A percentile compares a stretch with the other conserved stretches of the same genome.
These are phyloP conservation scores for Botrytis cinerea DNA, from an alignment of 2,329 filamentous ascomycete genomes.

Conservation along the genomic window DNA sequence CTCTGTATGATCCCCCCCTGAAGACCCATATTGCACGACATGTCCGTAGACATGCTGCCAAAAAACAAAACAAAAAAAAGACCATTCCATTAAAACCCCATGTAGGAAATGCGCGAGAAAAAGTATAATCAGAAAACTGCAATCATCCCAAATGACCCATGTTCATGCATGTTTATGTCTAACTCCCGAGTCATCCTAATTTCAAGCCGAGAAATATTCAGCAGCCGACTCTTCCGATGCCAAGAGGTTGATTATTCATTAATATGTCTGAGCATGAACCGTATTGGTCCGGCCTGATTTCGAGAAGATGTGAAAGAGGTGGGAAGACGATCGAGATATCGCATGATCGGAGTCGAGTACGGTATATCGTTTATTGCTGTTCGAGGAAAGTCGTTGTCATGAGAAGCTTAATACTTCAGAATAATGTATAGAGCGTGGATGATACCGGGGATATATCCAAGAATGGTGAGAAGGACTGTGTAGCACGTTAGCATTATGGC, in stretches of 20 bases:
- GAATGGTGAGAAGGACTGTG: constrained; percentile 23
- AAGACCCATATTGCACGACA: constrained; percentile 27
- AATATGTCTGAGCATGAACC: constrained; percentile 1
- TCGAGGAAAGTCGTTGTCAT: constrained; percentile 5
- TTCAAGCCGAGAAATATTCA: constrained; percentile 13
- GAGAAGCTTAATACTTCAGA: constrained; percentile 70
- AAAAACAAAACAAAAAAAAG: constrained; percentile 24
- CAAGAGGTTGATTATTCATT: constrained; percentile 14
- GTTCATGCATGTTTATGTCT: constrained; percentile 4
- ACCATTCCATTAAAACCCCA: constrained; percentile 14
- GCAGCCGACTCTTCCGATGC: constrained; percentile 17
- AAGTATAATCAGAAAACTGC: constrained; percentile 11
- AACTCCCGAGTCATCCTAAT: neutral
- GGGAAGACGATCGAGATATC: constrained; percentile 2
- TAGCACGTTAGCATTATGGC: neutral
- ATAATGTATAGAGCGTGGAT: constrained; percentile 57
- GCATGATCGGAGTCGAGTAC: neutral
- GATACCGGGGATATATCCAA: constrained; percentile 28
- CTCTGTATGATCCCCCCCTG: constrained; percentile 15
- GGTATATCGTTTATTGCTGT: neutral
- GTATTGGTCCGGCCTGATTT: constrained; percentile 1
- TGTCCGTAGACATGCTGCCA: constrained; percentile 34
- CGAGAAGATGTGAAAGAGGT: neutral
- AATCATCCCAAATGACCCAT: constrained; percentile 1
- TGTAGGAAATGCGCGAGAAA: constrained; percentile 5